Evolutionary conservation across 331 rosid genomes (phyloP), one percentile per base, ranked within the genome.

Genomic region (Prunus yedoensis): DNA sequence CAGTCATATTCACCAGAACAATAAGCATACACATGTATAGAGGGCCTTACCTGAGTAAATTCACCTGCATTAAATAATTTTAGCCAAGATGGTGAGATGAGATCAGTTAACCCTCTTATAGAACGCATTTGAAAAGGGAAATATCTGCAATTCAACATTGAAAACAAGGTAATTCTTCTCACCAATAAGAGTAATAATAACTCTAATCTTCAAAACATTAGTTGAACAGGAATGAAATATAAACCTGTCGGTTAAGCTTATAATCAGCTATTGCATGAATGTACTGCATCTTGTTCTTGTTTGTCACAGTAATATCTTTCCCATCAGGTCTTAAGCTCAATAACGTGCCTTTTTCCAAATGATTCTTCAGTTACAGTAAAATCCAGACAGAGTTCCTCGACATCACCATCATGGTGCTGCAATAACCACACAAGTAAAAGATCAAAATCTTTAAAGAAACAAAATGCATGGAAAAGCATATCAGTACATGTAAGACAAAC

Each of bases 351-450:
- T 77, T 90, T 89, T 27, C 97, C 97, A 75, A 90, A 88, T 81
- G 97, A 89, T 83, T 95, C 99, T 87, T 92, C 97, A 32, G 96
- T 95, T 77, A 95, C 94, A 20, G 99, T 92, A 83, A 95, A 95
- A 87, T 94, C 99, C 80, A 94, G 90, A 75, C 53, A 89, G 68
- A 94, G 92, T 58, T 92, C 99, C 86, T 82, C 80, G 78, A 90
- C 87, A 68, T 92, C 97, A 61, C 94, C 92, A 47, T 90, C 97
- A 81, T 85, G 89, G 75, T 89, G 88, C 99, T 95, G 93, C 87
- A 73, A 77, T 66, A 78, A 78, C 45, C 76, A 58, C 66, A 56
- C 67, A 72, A 75, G 74, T 78, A 72, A 79, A 32, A 73, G 65
- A 80, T 70, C 70, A 82, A 75, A 78, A 75, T 53, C 74, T 52